Percentiles rank a stretch among this genome's conserved stretches.
phyloP scores from a whole-genome alignment of 164 flowering plant genomes.

The Litsea cubeba region DNA sequence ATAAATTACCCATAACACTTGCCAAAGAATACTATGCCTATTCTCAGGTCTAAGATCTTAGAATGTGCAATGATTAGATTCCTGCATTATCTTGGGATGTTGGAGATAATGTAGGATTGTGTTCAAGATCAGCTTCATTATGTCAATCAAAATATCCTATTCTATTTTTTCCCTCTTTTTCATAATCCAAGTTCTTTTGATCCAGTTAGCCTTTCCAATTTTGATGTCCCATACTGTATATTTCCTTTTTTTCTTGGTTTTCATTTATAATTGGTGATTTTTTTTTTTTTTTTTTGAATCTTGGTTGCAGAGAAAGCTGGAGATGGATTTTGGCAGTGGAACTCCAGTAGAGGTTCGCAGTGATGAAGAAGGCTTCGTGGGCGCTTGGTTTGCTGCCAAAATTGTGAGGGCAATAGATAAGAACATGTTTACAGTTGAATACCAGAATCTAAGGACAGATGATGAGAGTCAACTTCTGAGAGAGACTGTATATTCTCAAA shows the following conservation, averaged over 20 bases:
- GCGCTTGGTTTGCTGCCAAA: slow-evolving; percentile 71
- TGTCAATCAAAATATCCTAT: background rate
- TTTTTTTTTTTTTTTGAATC: background rate
- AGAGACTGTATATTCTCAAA: slow-evolving; percentile 48
- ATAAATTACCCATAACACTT: no score
- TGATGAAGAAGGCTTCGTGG: slow-evolving; percentile 77
- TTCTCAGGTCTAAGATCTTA: no score
- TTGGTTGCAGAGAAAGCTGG: slow-evolving; percentile 7
- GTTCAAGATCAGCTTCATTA: background rate
- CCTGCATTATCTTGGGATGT: background rate
- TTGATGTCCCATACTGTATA: background rate
- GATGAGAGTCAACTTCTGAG: slow-evolving; percentile 43
- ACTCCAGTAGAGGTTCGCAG: slow-evolving; percentile 62
- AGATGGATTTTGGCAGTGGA: slow-evolving; percentile 34
- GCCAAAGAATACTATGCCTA: no score
- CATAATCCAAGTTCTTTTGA: background rate
- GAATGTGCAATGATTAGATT: background rate
- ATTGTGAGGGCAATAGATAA: slow-evolving; percentile 32
- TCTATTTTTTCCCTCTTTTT: background rate
- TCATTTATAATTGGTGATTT: background rate
- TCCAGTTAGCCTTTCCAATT: background rate
- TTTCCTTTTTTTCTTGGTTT: background rate
- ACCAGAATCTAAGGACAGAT: slow-evolving; percentile 53
- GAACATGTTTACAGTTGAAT: slow-evolving; percentile 50
- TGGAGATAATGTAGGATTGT: background rate